Base-by-base conservation (phyloP, 345 rosid species). In the Orychophragmus violaceus region DNA sequence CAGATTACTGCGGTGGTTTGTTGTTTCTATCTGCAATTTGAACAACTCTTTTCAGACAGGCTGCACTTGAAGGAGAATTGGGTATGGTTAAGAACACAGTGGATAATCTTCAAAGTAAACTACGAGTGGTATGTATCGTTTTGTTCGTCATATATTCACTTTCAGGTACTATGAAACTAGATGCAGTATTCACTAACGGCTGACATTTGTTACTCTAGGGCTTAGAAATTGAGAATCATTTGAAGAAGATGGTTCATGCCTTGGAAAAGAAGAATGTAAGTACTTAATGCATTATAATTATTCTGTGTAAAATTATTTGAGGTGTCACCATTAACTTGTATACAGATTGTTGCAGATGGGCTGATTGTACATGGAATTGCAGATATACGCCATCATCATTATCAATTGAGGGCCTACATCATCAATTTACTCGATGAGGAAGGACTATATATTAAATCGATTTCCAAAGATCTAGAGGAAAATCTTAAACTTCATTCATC, bases 41-140 rank as follows among this genome's bases (percentile, higher is more conserved):
- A 87, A 63, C 84, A 85, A 91, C 79, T 77, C 77, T 72, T 77
- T 83, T 89, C 84, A 88, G 99, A 91, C 96, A 95, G 99, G 86
- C 83, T 84, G 86, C 90, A 67, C 73, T 95, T 66, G 98, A 95
- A 81, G 90, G 76, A 68, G 94, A 95, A 79, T 70, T 89, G 83
- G 82, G 84, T 64, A 78, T 68, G 30, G 74, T 75, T 70, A 86
- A 88, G 76, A 78, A 70, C 42, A 72, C 81, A 51, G 68, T 82
- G 30, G 96, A 91, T 70, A 77, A 76, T 76, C 91, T 95, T 71
- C 90, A 69, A 62, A 87, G 79, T 79, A 91, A 91, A 78, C 58
- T 87, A 64, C 83, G 71, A 45, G 72, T 95, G 91, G 99, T 95
- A 91, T 71, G 80, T 14, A 33, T 64, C 7, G 18, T 41, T 12